Conservation (phyloP, 2,329 filamentous ascomycete genomes). For the Stachybotrys echinatus region DNA sequence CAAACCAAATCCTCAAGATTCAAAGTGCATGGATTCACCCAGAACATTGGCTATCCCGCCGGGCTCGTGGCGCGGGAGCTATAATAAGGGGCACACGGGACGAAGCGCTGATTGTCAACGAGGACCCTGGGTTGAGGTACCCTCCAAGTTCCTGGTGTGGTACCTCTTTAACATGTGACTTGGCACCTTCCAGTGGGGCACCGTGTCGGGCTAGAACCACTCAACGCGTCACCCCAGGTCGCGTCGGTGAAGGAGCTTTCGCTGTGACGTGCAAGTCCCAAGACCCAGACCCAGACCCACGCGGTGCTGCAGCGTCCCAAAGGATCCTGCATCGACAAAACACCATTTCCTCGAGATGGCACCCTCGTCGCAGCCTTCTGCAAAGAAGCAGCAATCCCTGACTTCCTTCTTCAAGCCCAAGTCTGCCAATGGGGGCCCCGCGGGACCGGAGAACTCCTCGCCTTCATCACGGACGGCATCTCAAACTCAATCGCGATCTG, state of each 20-base stretch:
- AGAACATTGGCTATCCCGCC: too few species aligned
- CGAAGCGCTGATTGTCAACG: too few species aligned
- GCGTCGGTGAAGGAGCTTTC: slow-evolving; percentile 8
- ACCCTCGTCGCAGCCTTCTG: slow-evolving; percentile 30
- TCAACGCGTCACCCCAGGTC: slow-evolving; percentile 20
- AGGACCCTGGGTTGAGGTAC: too few species aligned
- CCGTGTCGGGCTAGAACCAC: slow-evolving; percentile 8
- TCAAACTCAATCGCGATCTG: slow-evolving; percentile 10
- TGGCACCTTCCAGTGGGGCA: neutral
- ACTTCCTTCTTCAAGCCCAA: slow-evolving; percentile 79
- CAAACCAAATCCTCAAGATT: too few species aligned
- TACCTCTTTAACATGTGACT: neutral
- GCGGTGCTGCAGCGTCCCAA: slow-evolving; percentile 1
- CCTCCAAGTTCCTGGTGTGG: too few species aligned
- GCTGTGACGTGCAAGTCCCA: slow-evolving; percentile 10
- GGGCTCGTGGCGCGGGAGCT: neutral
- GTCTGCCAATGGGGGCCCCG: slow-evolving; percentile 39
- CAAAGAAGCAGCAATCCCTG: slow-evolving; percentile 73
- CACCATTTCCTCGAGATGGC: slow-evolving; percentile 22
- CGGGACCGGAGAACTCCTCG: neutral
- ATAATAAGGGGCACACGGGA: too few species aligned
- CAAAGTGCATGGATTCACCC: too few species aligned
- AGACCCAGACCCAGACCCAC: neutral
- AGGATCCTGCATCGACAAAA: neutral
- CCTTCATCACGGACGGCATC: slow-evolving; percentile 19